A percentile compares a stretch with the other conserved stretches of the same genome.
Evolutionary conservation across 73 alveolate species (phyloP).

Genomic region (Blepharisma japonicum): DNA sequence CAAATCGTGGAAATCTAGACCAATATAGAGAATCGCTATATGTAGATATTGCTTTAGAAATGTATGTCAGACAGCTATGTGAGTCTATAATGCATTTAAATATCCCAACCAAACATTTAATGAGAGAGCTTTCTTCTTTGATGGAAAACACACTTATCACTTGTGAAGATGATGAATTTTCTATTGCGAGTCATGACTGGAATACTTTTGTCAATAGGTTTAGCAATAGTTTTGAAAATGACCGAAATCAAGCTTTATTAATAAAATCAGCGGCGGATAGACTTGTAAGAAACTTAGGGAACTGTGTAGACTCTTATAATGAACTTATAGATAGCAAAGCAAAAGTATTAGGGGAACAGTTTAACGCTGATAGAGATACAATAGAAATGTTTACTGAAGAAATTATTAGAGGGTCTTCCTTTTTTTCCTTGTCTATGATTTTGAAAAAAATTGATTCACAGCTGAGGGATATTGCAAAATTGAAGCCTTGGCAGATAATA

Average conservation of each 20-base stretch:
- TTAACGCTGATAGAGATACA: slow-evolving; percentile 51
- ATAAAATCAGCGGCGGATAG: slow-evolving; percentile 60
- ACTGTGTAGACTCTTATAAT: slow-evolving; percentile 32
- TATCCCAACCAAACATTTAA: slow-evolving; percentile 47
- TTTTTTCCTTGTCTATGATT: slow-evolving; percentile 72
- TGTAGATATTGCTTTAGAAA: slow-evolving; percentile 67
- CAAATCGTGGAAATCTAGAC: neutral
- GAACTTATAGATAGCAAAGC: slow-evolving; percentile 37
- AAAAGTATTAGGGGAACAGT: slow-evolving; percentile 36
- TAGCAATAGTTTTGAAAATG: slow-evolving; percentile 34
- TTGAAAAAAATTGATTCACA: slow-evolving; percentile 73
- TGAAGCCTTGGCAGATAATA: slow-evolving; percentile 73
- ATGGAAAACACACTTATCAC: slow-evolving; percentile 51
- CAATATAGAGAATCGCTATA: slow-evolving; percentile 52
- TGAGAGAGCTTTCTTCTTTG: slow-evolving; percentile 57
- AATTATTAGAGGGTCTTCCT: slow-evolving; percentile 76
- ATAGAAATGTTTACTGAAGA: slow-evolving; percentile 74
- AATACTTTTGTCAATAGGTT: slow-evolving; percentile 46
- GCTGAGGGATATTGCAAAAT: slow-evolving; percentile 55
- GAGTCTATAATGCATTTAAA: slow-evolving; percentile 72
- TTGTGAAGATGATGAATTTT: slow-evolving; percentile 55
- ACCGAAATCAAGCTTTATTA: slow-evolving; percentile 62
- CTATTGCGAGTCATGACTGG: slow-evolving; percentile 68
- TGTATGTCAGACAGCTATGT: slow-evolving; percentile 55
- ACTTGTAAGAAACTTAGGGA: slow-evolving; percentile 41